These are phyloP conservation scores for Dioszegia aurantiaca DNA, from an alignment of 768 basidiomycete genomes.

Conservation along the genomic window DNA sequence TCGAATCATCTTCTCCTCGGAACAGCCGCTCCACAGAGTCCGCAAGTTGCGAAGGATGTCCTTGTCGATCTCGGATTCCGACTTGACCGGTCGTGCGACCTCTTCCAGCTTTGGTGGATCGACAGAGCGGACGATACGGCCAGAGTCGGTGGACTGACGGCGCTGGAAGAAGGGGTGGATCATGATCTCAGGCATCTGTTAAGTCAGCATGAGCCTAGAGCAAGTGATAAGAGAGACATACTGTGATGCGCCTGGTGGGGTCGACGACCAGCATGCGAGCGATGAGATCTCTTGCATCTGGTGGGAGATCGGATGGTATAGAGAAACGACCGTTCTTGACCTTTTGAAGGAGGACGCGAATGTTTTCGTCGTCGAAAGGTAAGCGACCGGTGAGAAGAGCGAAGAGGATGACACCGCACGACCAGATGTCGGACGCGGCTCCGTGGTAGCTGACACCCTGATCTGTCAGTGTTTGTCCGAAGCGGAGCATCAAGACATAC, in stretches of 20 bases:
- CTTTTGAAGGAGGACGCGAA: conserved; percentile 69
- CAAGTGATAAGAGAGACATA: conserved; percentile 26
- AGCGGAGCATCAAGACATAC: conserved; percentile 30
- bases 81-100: conserved; percentile 69
- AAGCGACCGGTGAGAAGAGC: conserved; percentile 80
- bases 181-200: conserved; percentile 68
- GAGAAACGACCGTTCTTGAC: conserved; percentile 74
- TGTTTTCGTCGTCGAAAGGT: conserved; percentile 91
- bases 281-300: conserved; percentile 72
- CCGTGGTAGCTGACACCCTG: conserved; percentile 79
- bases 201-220: background rate
- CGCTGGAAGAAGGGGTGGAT: conserved; percentile 72
- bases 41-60: conserved; percentile 86
- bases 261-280: conserved; percentile 75
- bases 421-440: conserved; percentile 87
- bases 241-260: conserved; percentile 70
- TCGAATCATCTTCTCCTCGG: conserved; percentile 69
- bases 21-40: conserved; percentile 80
- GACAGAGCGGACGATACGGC: conserved; percentile 50
- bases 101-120: conserved; percentile 61
- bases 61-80: conserved; percentile 68
- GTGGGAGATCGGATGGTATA: conserved; percentile 69
- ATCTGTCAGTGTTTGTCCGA: conserved; percentile 6
- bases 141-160: conserved; percentile 54
- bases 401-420: conserved; percentile 88